Evolutionary conservation across 768 basidiomycete genomes (phyloP), one percentile per base, ranked within the genome.

Genomic region (Hydnum rufescens): DNA sequence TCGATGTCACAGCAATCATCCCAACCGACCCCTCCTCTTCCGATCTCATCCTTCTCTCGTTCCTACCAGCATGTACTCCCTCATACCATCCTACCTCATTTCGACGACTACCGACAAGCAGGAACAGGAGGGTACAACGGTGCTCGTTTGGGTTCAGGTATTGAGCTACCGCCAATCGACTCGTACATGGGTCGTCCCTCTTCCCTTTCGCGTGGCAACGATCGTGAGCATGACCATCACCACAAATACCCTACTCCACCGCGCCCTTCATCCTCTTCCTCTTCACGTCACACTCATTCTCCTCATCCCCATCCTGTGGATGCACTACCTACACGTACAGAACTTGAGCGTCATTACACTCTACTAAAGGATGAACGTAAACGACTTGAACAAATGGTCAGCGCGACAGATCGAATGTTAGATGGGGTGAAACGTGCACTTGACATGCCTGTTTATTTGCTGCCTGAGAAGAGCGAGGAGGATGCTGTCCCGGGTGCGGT

Each of bases 341-440:
- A 88, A 57, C 65, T 88, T 57, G 80, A 80, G 64, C 68, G 75
- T 52, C 85, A 87, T 62, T 85, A 82, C 59, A 58, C 65, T 19
- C 73, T 78, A 59, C 69, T 89, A 51, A 65, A 67, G 3, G 75
- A 78, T 59, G 72, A 82, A 61, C 75, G 76, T 64, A 67, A 67
- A 59, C 67, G 71, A 62, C 68, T 81, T 66, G 74, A 84, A 64
- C 82, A 82, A 61, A 71, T 88, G 75, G 64, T 85, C 54, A 74
- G 78, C 57, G 74, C 71, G 65, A 88, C 84, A 59, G 80, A 86
- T 51, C 65, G 72, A 62, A 64, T 88, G 66, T 76, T 88, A 71
- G 70, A 66, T 32, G 76, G 77, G 23, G 67, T 88, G 61, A 77
- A 77, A 68, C 72, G 77, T 58, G 80, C 36, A 13, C 22, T n/a